These are phyloP conservation scores for Stromatinia cepivora DNA, from an alignment of 2,329 filamentous ascomycete species.

Conservation along the genomic window DNA sequence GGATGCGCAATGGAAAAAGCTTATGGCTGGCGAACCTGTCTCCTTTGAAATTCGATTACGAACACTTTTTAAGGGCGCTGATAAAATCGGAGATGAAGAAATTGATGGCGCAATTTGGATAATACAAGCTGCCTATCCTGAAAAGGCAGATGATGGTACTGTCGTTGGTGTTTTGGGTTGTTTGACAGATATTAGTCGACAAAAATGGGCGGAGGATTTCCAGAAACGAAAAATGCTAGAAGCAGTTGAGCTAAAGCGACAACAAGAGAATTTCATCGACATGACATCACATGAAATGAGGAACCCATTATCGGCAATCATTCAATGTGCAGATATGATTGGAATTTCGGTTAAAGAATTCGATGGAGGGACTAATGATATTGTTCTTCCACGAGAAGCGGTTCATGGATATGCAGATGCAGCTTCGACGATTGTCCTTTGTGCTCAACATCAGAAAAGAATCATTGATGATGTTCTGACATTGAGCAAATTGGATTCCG, in stretches of 20 bases:
- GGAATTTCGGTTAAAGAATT: slow-evolving; percentile 42
- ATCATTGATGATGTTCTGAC: slow-evolving; percentile 69
- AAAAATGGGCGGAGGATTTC: slow-evolving; percentile 66
- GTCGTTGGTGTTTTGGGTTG: slow-evolving; percentile 77
- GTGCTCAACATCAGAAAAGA: slow-evolving; percentile 69
- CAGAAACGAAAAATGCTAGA: slow-evolving; percentile 50
- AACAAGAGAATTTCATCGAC: slow-evolving; percentile 81
- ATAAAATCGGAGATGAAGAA: slow-evolving; percentile 55
- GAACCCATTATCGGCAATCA: slow-evolving; percentile 70
- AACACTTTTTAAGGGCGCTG: slow-evolving; percentile 49
- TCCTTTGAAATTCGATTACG: slow-evolving; percentile 33
- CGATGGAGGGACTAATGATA: slow-evolving; percentile 69
- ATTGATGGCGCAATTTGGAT: slow-evolving; percentile 71
- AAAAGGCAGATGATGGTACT: slow-evolving; percentile 59
- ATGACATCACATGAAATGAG: slow-evolving; percentile 72
- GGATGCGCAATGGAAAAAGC: slow-evolving; percentile 31
- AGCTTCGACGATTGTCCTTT: slow-evolving; percentile 78
- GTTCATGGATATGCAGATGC: slow-evolving; percentile 65
- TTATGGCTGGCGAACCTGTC: slow-evolving; percentile 29
- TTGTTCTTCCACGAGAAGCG: slow-evolving; percentile 49
- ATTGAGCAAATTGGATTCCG: slow-evolving; percentile 69
- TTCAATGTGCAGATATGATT: slow-evolving; percentile 71
- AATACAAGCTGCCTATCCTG: slow-evolving; percentile 73
- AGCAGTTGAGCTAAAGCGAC: slow-evolving; percentile 59
- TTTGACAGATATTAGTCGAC: slow-evolving; percentile 81